A percentile compares a stretch with the other conserved stretches of the same genome.
phyloP scores from a whole-genome alignment of 495 filamentous ascomycete species.

The Aspergillus biplanus region DNA sequence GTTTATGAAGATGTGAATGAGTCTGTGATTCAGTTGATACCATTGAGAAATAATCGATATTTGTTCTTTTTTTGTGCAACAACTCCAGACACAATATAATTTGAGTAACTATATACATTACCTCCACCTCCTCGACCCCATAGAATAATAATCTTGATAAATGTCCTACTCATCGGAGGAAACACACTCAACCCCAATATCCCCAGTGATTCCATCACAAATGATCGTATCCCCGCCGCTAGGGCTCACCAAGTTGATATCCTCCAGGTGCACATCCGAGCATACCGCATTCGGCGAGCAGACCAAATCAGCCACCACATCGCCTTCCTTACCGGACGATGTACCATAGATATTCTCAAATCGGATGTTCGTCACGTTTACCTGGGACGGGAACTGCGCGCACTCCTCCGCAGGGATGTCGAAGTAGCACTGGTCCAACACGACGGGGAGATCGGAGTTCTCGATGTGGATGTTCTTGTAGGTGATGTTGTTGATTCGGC shows the following conservation, averaged over 20 bases:
- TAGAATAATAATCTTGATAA: not conserved
- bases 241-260: conserved; percentile 55
- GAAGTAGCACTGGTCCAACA: conserved; percentile 64
- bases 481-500: conserved; percentile 61
- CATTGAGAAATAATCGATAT: no score
- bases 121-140: not conserved
- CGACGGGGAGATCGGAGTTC: conserved; percentile 57
- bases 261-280: conserved; percentile 52
- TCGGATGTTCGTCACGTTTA: conserved; percentile 57
- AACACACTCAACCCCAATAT: conserved; percentile 51
- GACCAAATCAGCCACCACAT: conserved; percentile 52
- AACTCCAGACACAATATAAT: conserved; percentile 1
- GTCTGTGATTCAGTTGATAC: not conserved
- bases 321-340: conserved; percentile 52
- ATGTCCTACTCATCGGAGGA: not conserved
- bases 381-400: conserved; percentile 51
- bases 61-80: no score
- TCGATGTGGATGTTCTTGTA: conserved; percentile 60
- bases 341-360: conserved; percentile 61
- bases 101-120: not conserved
- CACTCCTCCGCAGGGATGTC: conserved; percentile 55
- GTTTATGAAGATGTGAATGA: not conserved
- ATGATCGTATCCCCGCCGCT: conserved; percentile 48
- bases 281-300: conserved; percentile 60
- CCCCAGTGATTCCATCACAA: conserved; percentile 56